Conservation (phyloP, 306 rosid genomes). For the Lagenaria siceraria region DNA sequence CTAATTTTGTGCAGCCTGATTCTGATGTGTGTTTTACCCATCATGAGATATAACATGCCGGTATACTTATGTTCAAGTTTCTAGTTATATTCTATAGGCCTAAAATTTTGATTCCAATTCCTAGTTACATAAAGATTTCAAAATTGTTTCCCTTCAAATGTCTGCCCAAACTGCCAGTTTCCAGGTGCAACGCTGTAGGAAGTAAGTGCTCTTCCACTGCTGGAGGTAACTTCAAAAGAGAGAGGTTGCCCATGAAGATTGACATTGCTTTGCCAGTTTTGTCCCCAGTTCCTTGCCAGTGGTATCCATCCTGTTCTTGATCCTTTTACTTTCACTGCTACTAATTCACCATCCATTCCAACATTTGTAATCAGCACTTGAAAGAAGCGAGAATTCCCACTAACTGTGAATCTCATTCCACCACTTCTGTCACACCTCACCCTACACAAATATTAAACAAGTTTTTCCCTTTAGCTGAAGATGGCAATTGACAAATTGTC, state of each 20-base stretch:
- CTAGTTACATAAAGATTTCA: not conserved
- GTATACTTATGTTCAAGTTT: not conserved
- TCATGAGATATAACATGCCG: not conserved
- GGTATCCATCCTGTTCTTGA: constrained; percentile 95
- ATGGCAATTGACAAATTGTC: not conserved
- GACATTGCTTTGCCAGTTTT: constrained; percentile 74
- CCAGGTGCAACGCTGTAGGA: constrained; percentile 76
- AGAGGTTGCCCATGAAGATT: constrained; percentile 74
- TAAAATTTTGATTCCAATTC: not conserved
- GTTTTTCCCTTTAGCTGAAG: not conserved
- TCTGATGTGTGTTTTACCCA: not conserved
- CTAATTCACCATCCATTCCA: constrained; percentile 76
- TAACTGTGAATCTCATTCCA: constrained; percentile 59
- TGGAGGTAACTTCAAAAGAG: constrained; percentile 76
- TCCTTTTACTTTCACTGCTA: constrained; percentile 91
- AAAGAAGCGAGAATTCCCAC: constrained; percentile 61
- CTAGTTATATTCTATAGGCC: not conserved
- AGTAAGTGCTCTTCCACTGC: constrained; percentile 69
- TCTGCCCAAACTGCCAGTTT: constrained; percentile 75
- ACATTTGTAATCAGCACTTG: constrained; percentile 77
- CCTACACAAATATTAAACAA: constrained; percentile 33
- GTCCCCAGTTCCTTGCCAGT: constrained; percentile 91
- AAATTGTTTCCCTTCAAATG: constrained; percentile 84
- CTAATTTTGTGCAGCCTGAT: not conserved
- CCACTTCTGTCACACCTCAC: constrained; percentile 73